phyloP scores from a whole-genome alignment of 1,139 yeast species.

The Meyerozyma elateridarum region DNA sequence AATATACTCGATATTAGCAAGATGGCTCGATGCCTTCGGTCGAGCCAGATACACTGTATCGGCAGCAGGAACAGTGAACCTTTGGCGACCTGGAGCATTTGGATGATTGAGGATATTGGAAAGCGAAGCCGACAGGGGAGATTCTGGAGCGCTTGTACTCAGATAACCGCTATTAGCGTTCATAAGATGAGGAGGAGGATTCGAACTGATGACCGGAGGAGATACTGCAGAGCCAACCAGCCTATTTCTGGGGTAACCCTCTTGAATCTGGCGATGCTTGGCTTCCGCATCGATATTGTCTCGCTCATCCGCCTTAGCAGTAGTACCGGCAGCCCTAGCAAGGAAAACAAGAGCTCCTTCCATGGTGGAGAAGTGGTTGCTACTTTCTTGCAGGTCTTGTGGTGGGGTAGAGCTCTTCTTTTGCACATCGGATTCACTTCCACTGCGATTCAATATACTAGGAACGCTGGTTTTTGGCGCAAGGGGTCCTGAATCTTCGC shows the following conservation, averaged over 20 bases:
- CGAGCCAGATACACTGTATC: conserved; percentile 45
- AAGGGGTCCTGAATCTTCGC: too few species aligned
- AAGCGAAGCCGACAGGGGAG: background rate
- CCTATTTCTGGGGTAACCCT: background rate
- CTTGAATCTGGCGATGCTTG: conserved; percentile 46
- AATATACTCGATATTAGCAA: conserved; percentile 63
- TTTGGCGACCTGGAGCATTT: conserved; percentile 5
- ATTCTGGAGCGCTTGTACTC: conserved; percentile 3
- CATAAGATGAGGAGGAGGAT: too few species aligned
- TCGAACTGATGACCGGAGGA: too few species aligned
- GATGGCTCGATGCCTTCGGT: conserved; percentile 48
- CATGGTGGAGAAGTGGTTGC: conserved; percentile 38
- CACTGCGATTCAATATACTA: too few species aligned
- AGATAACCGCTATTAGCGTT: too few species aligned
- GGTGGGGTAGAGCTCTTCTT: background rate
- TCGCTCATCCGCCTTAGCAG: conserved; percentile 61
- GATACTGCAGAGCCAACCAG: too few species aligned
- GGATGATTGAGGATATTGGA: conserved; percentile 1
- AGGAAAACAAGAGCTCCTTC: conserved; percentile 67
- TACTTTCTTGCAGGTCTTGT: conserved; percentile 2
- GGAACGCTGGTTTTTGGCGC: too few species aligned
- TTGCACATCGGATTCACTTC: background rate
- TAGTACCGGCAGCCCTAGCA: conserved; percentile 73
- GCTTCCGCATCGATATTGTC: conserved; percentile 64
- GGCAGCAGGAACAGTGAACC: conserved; percentile 41